Evolutionary conservation across 495 filamentous ascomycete genomes (phyloP), one percentile per base, ranked within the genome.

Genomic region (Lasiosphaeria miniovina): DNA sequence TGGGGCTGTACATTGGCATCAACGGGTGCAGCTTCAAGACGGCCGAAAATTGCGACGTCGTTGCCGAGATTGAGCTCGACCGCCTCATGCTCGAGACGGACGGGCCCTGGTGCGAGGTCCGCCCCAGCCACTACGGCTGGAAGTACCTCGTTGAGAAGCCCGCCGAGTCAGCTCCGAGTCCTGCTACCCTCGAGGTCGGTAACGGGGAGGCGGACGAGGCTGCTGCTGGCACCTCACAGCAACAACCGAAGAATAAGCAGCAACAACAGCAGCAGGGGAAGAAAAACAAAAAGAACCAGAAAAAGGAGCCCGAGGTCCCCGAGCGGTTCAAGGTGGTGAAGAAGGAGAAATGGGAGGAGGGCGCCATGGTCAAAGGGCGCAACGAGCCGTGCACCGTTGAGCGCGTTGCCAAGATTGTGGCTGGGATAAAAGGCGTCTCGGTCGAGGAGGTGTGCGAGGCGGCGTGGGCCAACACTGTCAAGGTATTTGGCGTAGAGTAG

Each of bases 21-120:
- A 97, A 97, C 67, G 93, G 93, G 24, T 96, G 93, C 71, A 91
- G 88, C 65, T 82, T 97, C 79, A 96, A 96, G 77, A 96, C 90
- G 1, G 88, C 86, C 14, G 91, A 94, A 70, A 96, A 96, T 59
- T 78, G 95, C 17, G 86, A 81, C 6, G 90, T 96, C 4, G 90
- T 95, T 0, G 83, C 80, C 58, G 83, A 88, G 61, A 81, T 96
- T 32, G 88, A 85, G 6, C 74, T 97, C 36, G 83, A 86, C 24
- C 64, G 85, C 52, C 67, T 97, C 50, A 93, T 96, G 81, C 82
- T 97, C 49, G 92, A 97, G 80, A 97, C 92, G 6, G 93, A 97
- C 74, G 93, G 93, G 8, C 92, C 92, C 35, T 97, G 93, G 92
- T 89, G 86, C 63, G 86, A 89, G 67, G 85, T 89, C 15, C 73